Evolutionary conservation across 768 basidiomycete species (phyloP), one percentile per base, ranked within the genome.

Genomic region (Hydnomerulius pinastri): DNA sequence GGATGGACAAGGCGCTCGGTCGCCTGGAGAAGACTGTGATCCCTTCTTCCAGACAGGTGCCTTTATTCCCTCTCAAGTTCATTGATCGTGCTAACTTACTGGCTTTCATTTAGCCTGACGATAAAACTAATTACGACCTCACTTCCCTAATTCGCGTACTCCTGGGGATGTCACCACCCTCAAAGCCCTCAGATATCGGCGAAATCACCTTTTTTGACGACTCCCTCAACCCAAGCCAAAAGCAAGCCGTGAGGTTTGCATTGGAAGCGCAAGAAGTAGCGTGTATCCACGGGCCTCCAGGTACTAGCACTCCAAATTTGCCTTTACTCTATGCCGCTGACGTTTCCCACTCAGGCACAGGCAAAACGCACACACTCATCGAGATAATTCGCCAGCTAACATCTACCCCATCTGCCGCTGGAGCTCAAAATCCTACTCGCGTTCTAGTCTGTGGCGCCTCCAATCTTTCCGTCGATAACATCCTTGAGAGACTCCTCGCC

Each of bases 261-360:
- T 68, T 99, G 5, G 82, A 82, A 54, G 82, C 90, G 0, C 77
- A 80, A 4, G 87, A 96, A 64, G 80, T 98, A 0, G 92, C 91
- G 1, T 92, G 92, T 58, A 93, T 99, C 21, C 95, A 98, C 62
- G 97, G 97, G 0, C 97, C 97, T n/a, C 97, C 97, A 53, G 96
- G 96, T 81, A 62, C 21, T 28, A 9, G 3, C 4, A 17, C 24
- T 33, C 37, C 10, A 28, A 30, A 55, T 21, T 23, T 3, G 10
- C 13, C 20, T 15, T 29, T 17, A 17, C 8, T 20, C 35, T 37
- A 6, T 41, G 7, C 28, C 36, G 46, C 39, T 42, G 18, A 52
- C 38, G 8, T 18, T 18, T 9, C n/a, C 10, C 41, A 9, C 44
- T 35, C 45, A 85, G 86, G 90, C 51, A 96, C 94, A 2, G 96